Evolutionary conservation across 1,284 basidiomycete species (phyloP).

Genomic region (Austropuccinia psidii): DNA sequence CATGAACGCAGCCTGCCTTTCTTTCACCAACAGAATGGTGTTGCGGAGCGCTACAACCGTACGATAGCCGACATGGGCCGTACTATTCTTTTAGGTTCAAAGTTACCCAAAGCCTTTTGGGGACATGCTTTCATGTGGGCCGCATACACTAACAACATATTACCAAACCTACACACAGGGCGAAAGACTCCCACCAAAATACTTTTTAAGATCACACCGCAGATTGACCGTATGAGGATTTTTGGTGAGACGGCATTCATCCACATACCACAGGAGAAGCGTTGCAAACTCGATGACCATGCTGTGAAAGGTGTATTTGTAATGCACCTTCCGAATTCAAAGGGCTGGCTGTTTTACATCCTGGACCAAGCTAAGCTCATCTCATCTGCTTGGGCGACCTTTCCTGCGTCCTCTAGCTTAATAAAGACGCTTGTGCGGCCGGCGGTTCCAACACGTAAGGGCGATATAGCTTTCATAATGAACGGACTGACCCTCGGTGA

Average conservation of each 20-base stretch:
- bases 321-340: not conserved
- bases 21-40: conserved; percentile 1
- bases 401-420: too few relatives aligned
- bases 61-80: not conserved
- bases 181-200: not conserved
- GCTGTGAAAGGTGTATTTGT: not conserved
- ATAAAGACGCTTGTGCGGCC: too few relatives aligned
- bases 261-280: not conserved
- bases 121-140: conserved; percentile 8
- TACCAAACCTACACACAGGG: not conserved
- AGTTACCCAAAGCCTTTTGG: conserved; percentile 1
- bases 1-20: not conserved
- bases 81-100: not conserved
- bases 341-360: not conserved
- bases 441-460: too few relatives aligned
- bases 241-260: not conserved
- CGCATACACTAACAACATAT: not conserved
- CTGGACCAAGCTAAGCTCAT: not conserved
- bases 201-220: not conserved
- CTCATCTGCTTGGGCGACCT: not conserved
- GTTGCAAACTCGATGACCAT: not conserved
- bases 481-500: not conserved
- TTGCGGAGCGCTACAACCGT: conserved; percentile 1
- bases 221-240: not conserved
- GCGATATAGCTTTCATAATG: not conserved